Conservation (phyloP, 495 filamentous ascomycete genomes). For the Polyplosphaeria fusca region DNA sequence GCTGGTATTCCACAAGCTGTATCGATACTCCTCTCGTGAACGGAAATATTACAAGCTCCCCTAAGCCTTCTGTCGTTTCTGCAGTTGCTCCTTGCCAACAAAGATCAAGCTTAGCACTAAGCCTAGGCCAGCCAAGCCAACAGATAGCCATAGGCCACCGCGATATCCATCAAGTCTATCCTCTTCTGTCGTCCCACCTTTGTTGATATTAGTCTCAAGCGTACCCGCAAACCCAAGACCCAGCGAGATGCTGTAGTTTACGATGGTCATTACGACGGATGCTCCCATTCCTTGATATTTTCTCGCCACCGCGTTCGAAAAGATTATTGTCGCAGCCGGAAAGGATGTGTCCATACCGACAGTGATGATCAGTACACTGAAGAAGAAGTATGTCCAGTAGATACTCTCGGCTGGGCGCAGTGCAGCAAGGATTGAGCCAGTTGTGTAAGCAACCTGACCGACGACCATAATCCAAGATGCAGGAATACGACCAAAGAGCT, state of each 20-base stretch:
- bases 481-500: conserved; percentile 35
- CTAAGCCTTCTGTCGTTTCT: too few species aligned
- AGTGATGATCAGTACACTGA: conserved; percentile 38
- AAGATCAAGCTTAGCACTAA: not conserved
- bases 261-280: not conserved
- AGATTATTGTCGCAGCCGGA: not conserved
- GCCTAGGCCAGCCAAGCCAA: not conserved
- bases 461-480: conserved; percentile 37
- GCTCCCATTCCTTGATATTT: not conserved
- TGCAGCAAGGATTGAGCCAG: conserved; percentile 29
- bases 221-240: not conserved
- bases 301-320: not conserved
- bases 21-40: too few species aligned
- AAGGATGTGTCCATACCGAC: conserved; percentile 41
- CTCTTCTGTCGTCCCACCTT: not conserved
- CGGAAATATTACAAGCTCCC: too few species aligned
- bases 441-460: conserved; percentile 35
- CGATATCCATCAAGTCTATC: not conserved
- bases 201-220: not conserved
- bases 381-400: conserved; percentile 39
- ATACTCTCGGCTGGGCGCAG: conserved; percentile 30
- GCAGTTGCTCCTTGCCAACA: too few species aligned
- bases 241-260: not conserved
- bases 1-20: too few species aligned
- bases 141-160: not conserved